Base-by-base conservation (phyloP, 306 rosid species). In the Dalbergia oliveri region DNA sequence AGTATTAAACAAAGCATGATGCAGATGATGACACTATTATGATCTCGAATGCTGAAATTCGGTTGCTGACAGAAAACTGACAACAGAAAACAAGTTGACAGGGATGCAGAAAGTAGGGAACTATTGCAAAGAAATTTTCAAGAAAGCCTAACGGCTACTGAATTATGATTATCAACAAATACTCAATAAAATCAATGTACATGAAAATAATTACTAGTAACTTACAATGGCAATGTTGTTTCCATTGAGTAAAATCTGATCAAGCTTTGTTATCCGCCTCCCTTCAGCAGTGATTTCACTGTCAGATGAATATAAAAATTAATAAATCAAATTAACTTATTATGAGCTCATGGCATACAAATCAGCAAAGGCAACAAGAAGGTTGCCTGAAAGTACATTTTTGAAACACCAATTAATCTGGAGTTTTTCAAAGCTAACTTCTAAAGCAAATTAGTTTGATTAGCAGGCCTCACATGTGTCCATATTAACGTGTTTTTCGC, bases 141-240 rank as follows among this genome's bases (percentile, higher is more conserved):
- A 59, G 5, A 58, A 69, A 51, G 49, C 43, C 21, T 11, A 13
- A 50, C 34, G 81, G n/a, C 14, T 11, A 41, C 31, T 3, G 6
- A 9, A 59, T 21, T 59, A 4, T 33, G 59, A 49, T 64, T 44
- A 39, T 16, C 19, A 41, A 31, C 1, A 4, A 33, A 65, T 14
- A 75, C 51, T 31, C 54, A 18, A 58, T 4, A 18, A 8, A 79
- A 11, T 39, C 14, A 13, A 69, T 35, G 51, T 9, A 75, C 50
- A 57, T 9, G n/a, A 35, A 69, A 72, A 79, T 16, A 35, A n/a
- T 58, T 41, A 6, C 2, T 14, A 1, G 15, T 9, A 71, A 90
- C 98, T 95, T 88, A 95, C 98, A 88, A 95, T 91, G n/a, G 99
- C 98, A 86, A 93, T 95, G 84, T 95, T 93, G 94, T 95, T 95